Evolutionary conservation across 2,329 filamentous ascomycete species (phyloP).

Genomic region (Clarireedia monteithiana): DNA sequence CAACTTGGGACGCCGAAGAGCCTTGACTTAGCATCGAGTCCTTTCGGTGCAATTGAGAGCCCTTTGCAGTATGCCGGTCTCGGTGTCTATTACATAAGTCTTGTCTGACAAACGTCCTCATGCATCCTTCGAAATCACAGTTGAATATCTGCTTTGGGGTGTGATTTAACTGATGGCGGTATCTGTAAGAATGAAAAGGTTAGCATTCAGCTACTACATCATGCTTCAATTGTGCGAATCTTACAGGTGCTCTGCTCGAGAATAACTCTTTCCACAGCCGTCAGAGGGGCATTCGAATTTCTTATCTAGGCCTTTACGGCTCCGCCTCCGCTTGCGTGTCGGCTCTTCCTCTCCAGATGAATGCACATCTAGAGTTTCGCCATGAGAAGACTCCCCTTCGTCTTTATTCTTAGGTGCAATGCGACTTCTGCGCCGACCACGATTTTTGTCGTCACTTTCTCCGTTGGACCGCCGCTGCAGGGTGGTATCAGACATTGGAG

Average conservation of each 20-base stretch:
- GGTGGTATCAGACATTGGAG: constrained; percentile 20
- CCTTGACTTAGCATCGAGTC: constrained; percentile 51
- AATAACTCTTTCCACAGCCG: constrained; percentile 93
- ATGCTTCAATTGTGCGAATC: constrained; percentile 27
- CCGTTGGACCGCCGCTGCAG: constrained; percentile 19
- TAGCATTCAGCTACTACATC: constrained; percentile 2
- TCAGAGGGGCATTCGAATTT: constrained; percentile 77
- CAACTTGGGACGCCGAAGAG: constrained; percentile 28
- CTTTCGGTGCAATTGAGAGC: constrained; percentile 67
- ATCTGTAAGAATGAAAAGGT: constrained; percentile 34
- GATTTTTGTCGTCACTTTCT: constrained; percentile 24
- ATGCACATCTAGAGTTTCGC: constrained; percentile 21
- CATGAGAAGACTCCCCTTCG: constrained; percentile 20
- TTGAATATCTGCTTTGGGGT: constrained; percentile 91
- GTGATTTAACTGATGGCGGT: constrained; percentile 93
- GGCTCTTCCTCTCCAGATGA: constrained; percentile 28
- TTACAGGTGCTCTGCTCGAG: constrained; percentile 89
- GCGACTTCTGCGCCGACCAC: constrained; percentile 27
- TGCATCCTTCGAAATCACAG: constrained; percentile 88
- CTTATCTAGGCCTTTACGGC: constrained; percentile 72
- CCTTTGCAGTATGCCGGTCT: constrained; percentile 73
- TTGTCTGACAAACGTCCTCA: constrained; percentile 83
- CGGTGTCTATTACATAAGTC: constrained; percentile 83
- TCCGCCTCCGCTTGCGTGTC: constrained; percentile 53
- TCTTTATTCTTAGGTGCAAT: constrained; percentile 21